Conservation (phyloP, 441 rosid genomes). For the Melastoma candidum region DNA sequence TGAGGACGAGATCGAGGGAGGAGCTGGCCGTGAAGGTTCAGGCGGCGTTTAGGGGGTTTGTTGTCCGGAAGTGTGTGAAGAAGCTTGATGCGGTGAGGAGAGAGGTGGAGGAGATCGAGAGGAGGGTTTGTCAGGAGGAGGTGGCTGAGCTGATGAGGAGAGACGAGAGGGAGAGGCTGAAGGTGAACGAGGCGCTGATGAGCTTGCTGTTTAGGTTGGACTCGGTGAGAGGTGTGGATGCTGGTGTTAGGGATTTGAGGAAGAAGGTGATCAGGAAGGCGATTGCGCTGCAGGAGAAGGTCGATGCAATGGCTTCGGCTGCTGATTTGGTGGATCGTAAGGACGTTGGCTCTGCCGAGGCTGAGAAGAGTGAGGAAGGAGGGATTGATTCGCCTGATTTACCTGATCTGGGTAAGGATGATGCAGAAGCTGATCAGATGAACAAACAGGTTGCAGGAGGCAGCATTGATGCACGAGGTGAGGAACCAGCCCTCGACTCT, state of each 20-base stretch:
- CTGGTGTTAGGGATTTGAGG: slow-evolving; percentile 46
- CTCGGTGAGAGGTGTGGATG: slow-evolving; percentile 42
- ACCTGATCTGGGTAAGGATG: background rate
- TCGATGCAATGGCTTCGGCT: slow-evolving; percentile 30
- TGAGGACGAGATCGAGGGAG: slow-evolving; percentile 6
- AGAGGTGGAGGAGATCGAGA: slow-evolving; percentile 38
- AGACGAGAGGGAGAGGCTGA: slow-evolving; percentile 37
- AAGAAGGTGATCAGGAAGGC: slow-evolving; percentile 39
- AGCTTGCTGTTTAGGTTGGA: slow-evolving; percentile 41
- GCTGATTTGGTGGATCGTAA: slow-evolving; percentile 1
- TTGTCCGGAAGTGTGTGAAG: slow-evolving; percentile 43
- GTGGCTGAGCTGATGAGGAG: slow-evolving; percentile 22
- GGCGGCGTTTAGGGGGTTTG: slow-evolving; percentile 41
- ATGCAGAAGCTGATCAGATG: background rate
- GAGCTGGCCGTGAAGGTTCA: slow-evolving; percentile 39
- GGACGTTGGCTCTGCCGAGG: slow-evolving; percentile 1
- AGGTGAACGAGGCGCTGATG: slow-evolving; percentile 49
- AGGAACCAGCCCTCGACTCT: background rate
- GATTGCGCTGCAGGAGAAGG: slow-evolving; percentile 42
- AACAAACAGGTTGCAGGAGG: background rate
- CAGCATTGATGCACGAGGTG: background rate
- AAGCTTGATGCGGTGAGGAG: slow-evolving; percentile 25
- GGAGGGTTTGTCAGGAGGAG: slow-evolving; percentile 23
- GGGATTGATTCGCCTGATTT: background rate
- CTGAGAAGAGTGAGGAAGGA: background rate